These are phyloP conservation scores for Pseudocercospora crystallina DNA, from an alignment of 2,329 filamentous ascomycete genomes.

Conservation along the genomic window DNA sequence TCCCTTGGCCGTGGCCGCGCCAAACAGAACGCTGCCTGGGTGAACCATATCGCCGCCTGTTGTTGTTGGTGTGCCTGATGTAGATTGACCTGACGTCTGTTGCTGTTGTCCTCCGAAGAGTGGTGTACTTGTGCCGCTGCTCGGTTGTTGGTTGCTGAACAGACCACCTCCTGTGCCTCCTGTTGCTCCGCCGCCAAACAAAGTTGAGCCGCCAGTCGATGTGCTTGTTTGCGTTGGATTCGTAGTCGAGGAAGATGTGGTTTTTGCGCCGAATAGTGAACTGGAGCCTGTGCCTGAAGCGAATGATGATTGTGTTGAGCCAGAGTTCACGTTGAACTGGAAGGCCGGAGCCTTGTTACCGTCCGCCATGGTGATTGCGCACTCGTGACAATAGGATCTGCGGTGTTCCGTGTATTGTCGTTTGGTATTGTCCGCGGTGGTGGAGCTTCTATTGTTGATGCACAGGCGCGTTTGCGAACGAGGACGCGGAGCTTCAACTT, in stretches of 20 bases:
- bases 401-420: conserved; percentile 2
- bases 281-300: no score
- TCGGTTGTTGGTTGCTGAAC: conserved; percentile 2
- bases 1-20: conserved; percentile 12
- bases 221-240: conserved; percentile 5
- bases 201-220: conserved; percentile 5
- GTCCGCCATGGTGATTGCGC: conserved; percentile 22
- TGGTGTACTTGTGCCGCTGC: conserved; percentile 13
- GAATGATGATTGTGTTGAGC: no score
- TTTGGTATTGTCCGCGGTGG: conserved; percentile 1
- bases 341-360: conserved; percentile 17
- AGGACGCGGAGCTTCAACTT: background rate
- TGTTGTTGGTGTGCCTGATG: conserved; percentile 7
- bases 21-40: conserved; percentile 11
- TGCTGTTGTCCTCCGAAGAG: conserved; percentile 7
- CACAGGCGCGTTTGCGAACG: conserved; percentile 1
- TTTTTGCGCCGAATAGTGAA: no score
- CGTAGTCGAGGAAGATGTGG: no score
- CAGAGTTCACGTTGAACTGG: conserved; percentile 5
- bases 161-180: conserved; percentile 3
- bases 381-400: conserved; percentile 2
- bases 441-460: conserved; percentile 8
- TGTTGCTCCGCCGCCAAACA: conserved; percentile 10
- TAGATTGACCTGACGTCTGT: conserved; percentile 13
- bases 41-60: conserved; percentile 3